A percentile compares a stretch with the other conserved stretches of the same genome.
Conservation (phyloP, 306 rosid species). For the Notholithocarpus densiflorus region DNA sequence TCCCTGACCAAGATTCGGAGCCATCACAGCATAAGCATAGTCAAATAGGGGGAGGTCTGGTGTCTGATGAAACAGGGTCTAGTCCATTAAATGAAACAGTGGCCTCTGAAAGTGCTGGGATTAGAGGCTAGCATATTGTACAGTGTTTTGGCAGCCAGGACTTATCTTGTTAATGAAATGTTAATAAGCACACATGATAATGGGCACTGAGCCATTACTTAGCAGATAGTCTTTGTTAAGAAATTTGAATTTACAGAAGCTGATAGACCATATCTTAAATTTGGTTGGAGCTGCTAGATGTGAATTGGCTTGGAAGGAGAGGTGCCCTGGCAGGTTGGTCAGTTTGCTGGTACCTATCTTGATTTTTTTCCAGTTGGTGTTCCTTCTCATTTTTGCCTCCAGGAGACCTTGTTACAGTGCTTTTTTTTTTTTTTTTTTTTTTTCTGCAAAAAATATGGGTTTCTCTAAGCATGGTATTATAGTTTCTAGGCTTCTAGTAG, state of each 20-base stretch:
- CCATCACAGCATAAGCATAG: slow-evolving; percentile 40
- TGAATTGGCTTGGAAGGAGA: slow-evolving; percentile 16
- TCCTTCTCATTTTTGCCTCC: slow-evolving; percentile 14
- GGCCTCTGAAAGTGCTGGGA: slow-evolving; percentile 38
- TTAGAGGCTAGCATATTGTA: slow-evolving; percentile 41
- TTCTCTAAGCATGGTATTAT: not conserved
- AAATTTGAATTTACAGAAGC: slow-evolving; percentile 31
- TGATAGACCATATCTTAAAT: slow-evolving; percentile 20
- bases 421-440: not conserved
- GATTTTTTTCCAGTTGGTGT: not conserved
- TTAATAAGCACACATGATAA: slow-evolving; percentile 18
- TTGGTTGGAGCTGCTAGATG: slow-evolving; percentile 31
- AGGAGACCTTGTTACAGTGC: not conserved
- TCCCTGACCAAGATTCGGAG: slow-evolving; percentile 71
- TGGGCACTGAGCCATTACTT: slow-evolving; percentile 16
- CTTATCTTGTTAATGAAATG: slow-evolving; percentile 24
- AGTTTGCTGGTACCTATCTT: slow-evolving; percentile 2
- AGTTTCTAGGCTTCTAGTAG: slow-evolving; percentile 9
- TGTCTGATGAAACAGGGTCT: slow-evolving; percentile 41
- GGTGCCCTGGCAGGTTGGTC: slow-evolving; percentile 22
- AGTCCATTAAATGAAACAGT: slow-evolving; percentile 38
- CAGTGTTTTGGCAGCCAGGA: slow-evolving; percentile 21
- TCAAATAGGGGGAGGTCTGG: slow-evolving; percentile 38
- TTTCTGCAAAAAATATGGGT: not conserved
- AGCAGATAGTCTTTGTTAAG: slow-evolving; percentile 35